phyloP scores from a whole-genome alignment of 768 basidiomycete genomes.

The Crepidotus variabilis region DNA sequence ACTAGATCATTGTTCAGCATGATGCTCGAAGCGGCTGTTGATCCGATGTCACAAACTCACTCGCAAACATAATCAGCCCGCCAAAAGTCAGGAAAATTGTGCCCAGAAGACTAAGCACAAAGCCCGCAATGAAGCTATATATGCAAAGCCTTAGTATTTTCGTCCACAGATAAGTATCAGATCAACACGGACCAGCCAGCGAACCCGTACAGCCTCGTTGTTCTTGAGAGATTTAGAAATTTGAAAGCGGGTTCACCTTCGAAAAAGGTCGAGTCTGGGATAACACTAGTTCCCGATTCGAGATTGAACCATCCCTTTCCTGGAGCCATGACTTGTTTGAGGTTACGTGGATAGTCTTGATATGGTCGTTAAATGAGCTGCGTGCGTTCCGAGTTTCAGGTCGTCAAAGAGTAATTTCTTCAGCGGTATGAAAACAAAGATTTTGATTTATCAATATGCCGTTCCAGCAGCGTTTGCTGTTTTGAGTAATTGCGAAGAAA shows the following conservation, averaged over 20 bases:
- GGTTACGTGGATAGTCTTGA: neutral
- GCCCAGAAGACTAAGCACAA: slow-evolving; percentile 78
- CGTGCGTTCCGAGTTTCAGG: neutral
- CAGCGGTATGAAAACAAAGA: neutral
- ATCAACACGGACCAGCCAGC: slow-evolving; percentile 59
- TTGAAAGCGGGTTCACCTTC: slow-evolving; percentile 89
- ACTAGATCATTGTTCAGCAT: slow-evolving; percentile 37
- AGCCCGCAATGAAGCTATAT: slow-evolving; percentile 65
- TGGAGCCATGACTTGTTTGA: slow-evolving; percentile 21
- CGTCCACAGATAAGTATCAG: neutral
- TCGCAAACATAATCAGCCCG: slow-evolving; percentile 63
- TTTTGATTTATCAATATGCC: neutral
- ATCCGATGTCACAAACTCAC: slow-evolving; percentile 39
- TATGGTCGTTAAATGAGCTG: neutral
- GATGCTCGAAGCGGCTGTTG: slow-evolving; percentile 1
- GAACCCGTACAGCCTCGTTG: slow-evolving; percentile 84
- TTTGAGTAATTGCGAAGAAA: neutral
- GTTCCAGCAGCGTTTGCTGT: neutral
- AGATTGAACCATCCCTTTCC: slow-evolving; percentile 87
- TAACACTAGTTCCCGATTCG: slow-evolving; percentile 52
- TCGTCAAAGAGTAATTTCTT: neutral
- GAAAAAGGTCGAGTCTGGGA: slow-evolving; percentile 80
- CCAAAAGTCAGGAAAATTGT: slow-evolving; percentile 75
- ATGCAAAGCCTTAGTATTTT: neutral
- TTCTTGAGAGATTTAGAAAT: slow-evolving; percentile 73